These are phyloP conservation scores for Mycena sp. DNA, from an alignment of 1,284 basidiomycete genomes.

Conservation along the genomic window DNA sequence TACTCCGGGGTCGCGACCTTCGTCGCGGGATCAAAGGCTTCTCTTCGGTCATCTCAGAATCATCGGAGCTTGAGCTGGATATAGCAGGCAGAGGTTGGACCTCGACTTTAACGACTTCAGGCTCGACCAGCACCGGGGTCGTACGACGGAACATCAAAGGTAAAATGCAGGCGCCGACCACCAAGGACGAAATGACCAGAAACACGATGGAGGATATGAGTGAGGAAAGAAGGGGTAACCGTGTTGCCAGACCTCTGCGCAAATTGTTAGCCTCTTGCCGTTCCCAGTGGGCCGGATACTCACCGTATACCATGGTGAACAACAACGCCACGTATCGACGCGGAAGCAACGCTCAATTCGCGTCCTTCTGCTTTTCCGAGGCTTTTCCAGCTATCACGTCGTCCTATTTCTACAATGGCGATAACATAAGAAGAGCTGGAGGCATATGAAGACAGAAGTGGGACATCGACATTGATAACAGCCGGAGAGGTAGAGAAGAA, in stretches of 20 bases:
- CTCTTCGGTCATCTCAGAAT: constrained; percentile 38
- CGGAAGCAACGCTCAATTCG: constrained; percentile 72
- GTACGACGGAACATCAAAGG: constrained; percentile 51
- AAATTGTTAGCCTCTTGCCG: constrained; percentile 1
- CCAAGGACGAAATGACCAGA: constrained; percentile 57
- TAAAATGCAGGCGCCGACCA: constrained; percentile 62
- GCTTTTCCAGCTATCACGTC: constrained; percentile 73
- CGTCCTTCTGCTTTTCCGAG: constrained; percentile 73
- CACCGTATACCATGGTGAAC: constrained; percentile 75
- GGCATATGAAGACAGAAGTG: constrained; percentile 62
- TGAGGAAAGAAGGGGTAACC: constrained; percentile 68
- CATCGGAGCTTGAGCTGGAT: constrained; percentile 37
- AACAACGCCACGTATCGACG: constrained; percentile 66
- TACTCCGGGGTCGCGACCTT: constrained; percentile 19
- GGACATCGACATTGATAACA: constrained; percentile 58
- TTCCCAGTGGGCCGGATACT: constrained; percentile 29
- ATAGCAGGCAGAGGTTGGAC: constrained; percentile 16
- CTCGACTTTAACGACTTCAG: constrained; percentile 11
- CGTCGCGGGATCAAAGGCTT: constrained; percentile 15
- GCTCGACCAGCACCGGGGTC: constrained; percentile 1
- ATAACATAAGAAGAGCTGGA: constrained; percentile 56
- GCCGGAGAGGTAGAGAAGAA: constrained; percentile 51
- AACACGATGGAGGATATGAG: constrained; percentile 58
- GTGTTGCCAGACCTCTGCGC: constrained; percentile 70
- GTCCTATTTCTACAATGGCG: constrained; percentile 71